phyloP scores from a whole-genome alignment of 2,329 filamentous ascomycete species.

The Colletotrichum gigasporum region DNA sequence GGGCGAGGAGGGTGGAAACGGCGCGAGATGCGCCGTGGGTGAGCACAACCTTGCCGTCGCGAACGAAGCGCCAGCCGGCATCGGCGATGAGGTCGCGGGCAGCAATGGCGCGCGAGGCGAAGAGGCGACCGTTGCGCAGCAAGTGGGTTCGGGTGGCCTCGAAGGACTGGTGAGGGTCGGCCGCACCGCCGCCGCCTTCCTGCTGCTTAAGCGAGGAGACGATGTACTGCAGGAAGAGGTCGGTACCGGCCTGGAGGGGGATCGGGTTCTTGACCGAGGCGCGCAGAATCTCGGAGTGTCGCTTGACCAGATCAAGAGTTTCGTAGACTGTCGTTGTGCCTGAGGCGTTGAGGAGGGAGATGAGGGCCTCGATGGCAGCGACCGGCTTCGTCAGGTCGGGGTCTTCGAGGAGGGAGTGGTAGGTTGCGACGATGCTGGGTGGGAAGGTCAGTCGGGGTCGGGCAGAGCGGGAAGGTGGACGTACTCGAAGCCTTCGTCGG shows the following conservation, averaged over 20 bases:
- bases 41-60: constrained; percentile 82
- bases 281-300: constrained; percentile 81
- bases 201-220: constrained; percentile 75
- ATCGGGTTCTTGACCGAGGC: constrained; percentile 86
- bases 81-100: constrained; percentile 84
- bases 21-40: constrained; percentile 90
- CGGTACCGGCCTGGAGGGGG: constrained; percentile 90
- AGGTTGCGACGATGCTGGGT: constrained; percentile 63
- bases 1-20: constrained; percentile 79
- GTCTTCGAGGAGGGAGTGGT: constrained; percentile 69
- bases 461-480: background rate
- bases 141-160: constrained; percentile 85
- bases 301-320: constrained; percentile 85
- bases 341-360: constrained; percentile 82
- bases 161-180: constrained; percentile 63
- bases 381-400: constrained; percentile 94
- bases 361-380: constrained; percentile 91
- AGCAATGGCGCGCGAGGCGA: constrained; percentile 87
- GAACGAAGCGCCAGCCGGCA: constrained; percentile 80
- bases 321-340: constrained; percentile 90
- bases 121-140: constrained; percentile 84
- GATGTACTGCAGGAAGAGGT: constrained; percentile 94
- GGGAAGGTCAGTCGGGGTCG: constrained; percentile 5
- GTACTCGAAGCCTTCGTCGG: constrained; percentile 45
- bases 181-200: constrained; percentile 40